Evolutionary conservation across 2,329 filamentous ascomycete genomes (phyloP), one percentile per base, ranked within the genome.

Genomic region (Mycosphaerella arachidis): DNA sequence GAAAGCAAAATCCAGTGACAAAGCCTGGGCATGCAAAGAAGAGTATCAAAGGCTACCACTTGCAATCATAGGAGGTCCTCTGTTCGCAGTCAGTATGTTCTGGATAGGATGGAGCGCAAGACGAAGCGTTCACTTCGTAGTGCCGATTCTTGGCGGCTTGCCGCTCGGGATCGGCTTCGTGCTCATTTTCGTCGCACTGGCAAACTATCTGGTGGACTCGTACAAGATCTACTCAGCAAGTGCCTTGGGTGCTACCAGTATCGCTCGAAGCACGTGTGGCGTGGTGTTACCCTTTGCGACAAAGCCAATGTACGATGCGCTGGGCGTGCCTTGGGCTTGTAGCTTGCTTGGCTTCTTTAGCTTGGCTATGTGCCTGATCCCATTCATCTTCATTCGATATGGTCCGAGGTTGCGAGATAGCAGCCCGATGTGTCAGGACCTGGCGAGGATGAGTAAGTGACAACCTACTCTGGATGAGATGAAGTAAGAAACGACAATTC

Each of bases 311-410:
- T 92, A 91, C 71, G 72, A 82, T 12, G 80, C 77, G 27, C 79
- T 92, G 27, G 89, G 89, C 12, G 83, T 86, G 59, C 84, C 87
- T 62, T 92, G 90, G 89, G 82, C 81, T 7, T 81, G 78, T 48
- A 79, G 75, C 58, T 57, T 83, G 55, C 66, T 84, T 10, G 82
- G 77, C 0, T 81, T 82, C 55, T 68, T 82, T 59, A 79, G 76
- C 59, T 56, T 82, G 29, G 73, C 67, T 6, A 74, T 85, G 61
- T 81, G 80, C 51, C 65, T 83, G 6, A 83, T 86, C 46, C 84
- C 84, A 0, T 85, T 86, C 67, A 69, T 79, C 3, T 86, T 87
- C 65, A 78, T 85, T 60, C 78, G 73, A 66, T 85, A 81, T 67
- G 81, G 82, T 0, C 74, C 76, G 18, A 67, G 59, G 57, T 82